Conservation (phyloP, 176 grass and related monocot genomes). For the Zea luxurians region DNA sequence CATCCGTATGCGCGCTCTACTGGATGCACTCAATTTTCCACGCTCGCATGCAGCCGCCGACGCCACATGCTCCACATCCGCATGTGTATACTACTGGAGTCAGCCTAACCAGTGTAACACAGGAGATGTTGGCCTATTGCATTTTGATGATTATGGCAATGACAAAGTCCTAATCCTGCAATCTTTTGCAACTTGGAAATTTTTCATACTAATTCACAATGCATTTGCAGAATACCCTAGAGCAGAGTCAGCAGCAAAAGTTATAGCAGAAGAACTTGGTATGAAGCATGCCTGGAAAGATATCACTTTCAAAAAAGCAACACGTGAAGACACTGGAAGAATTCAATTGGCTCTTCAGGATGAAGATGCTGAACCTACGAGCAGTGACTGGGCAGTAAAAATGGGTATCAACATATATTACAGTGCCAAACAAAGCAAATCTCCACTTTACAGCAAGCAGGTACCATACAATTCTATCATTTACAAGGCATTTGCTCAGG, state of each 20-base stretch:
- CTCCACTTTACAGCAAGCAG: conserved; percentile 92
- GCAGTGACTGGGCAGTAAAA: conserved; percentile 94
- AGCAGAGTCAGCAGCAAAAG: conserved; percentile 80
- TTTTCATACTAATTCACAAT: conserved; percentile 41
- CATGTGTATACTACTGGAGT: no score
- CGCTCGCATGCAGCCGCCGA: no score
- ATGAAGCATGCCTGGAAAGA: conserved; percentile 78
- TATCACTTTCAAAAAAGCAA: conserved; percentile 64
- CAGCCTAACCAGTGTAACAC: background rate
- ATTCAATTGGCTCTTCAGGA: conserved; percentile 73
- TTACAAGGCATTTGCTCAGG: conserved; percentile 86
- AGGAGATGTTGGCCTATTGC: background rate
- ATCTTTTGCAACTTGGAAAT: conserved; percentile 28
- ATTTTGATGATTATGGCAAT: conserved; percentile 21
- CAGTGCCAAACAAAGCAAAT: conserved; percentile 94
- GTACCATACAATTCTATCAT: conserved; percentile 95
- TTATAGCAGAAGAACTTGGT: conserved; percentile 71
- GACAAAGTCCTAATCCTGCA: conserved; percentile 2
- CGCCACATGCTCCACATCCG: no score
- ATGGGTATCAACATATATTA: conserved; percentile 99
- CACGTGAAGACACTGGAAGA: conserved; percentile 55
- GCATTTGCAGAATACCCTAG: conserved; percentile 79
- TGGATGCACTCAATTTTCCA: no score
- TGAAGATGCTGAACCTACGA: conserved; percentile 81
- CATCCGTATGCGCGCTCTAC: no score